Evolutionary conservation across 805 yeast genomes (phyloP).

Genomic region (Saturnispora quitensis): DNA sequence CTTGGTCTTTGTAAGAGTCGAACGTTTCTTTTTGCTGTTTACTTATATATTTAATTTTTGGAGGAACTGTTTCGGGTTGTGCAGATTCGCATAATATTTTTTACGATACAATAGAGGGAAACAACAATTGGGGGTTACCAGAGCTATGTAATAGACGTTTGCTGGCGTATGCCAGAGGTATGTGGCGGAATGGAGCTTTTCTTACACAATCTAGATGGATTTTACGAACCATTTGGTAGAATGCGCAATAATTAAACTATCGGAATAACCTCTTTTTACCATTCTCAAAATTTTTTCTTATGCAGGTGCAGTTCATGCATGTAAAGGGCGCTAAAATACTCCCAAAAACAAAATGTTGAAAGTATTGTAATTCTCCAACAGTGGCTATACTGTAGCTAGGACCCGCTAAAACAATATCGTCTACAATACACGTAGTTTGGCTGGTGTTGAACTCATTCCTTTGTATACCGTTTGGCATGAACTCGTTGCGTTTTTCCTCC

Average conservation of each 20-base stretch:
- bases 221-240: too few relatives aligned
- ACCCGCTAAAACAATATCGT: background rate
- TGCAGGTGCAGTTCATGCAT: background rate
- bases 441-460: too few relatives aligned
- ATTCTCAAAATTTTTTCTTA: background rate
- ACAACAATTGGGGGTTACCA: background rate
- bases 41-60: background rate
- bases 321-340: background rate
- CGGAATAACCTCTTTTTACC: background rate
- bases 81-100: background rate
- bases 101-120: background rate
- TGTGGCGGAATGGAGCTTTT: too few relatives aligned
- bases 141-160: background rate
- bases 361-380: background rate
- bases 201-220: too few relatives aligned
- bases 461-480: background rate
- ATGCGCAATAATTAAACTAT: too few relatives aligned
- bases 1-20: background rate
- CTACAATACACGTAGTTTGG: background rate
- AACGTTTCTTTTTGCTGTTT: background rate
- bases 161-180: too few relatives aligned
- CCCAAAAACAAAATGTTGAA: background rate
- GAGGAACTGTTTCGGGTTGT: background rate
- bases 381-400: background rate
- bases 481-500: background rate